These are phyloP conservation scores for Lagerstroemia speciosa DNA, from an alignment of 345 rosid genomes.

Conservation along the genomic window DNA sequence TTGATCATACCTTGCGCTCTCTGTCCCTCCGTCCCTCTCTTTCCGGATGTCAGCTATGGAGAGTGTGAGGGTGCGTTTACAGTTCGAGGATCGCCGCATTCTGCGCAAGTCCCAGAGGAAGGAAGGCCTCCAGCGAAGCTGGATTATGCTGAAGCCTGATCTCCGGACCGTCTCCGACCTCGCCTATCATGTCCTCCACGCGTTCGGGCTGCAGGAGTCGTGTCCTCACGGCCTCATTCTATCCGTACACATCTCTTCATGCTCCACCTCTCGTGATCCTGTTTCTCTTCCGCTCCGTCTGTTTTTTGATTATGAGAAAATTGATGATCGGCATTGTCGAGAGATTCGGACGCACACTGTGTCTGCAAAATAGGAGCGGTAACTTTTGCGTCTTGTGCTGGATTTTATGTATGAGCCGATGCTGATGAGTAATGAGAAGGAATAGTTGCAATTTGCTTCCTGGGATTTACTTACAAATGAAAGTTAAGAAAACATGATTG, in stretches of 20 bases:
- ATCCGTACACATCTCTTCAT: slow-evolving; percentile 33
- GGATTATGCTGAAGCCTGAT: slow-evolving; percentile 73
- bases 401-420: not conserved
- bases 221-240: slow-evolving; percentile 75
- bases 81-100: slow-evolving; percentile 37
- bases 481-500: not conserved
- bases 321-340: not conserved
- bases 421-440: not conserved
- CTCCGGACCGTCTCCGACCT: slow-evolving; percentile 60
- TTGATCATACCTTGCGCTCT: too few relatives aligned
- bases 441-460: not conserved
- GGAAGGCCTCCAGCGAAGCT: slow-evolving; percentile 55
- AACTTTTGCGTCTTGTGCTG: not conserved
- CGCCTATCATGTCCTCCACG: slow-evolving; percentile 39
- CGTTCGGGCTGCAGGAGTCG: slow-evolving; percentile 46
- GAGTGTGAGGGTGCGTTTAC: slow-evolving; percentile 58
- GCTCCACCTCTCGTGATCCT: not conserved
- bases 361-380: not conserved
- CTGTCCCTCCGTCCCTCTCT: too few relatives aligned
- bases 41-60: slow-evolving; percentile 12
- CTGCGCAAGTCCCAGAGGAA: slow-evolving; percentile 50
- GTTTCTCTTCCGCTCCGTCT: not conserved
- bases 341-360: not conserved
- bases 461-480: not conserved
- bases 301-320: not conserved